Evolutionary conservation across 257 asterid species (phyloP), one percentile per base, ranked within the genome.

Genomic region (Solanum verrucosum): DNA sequence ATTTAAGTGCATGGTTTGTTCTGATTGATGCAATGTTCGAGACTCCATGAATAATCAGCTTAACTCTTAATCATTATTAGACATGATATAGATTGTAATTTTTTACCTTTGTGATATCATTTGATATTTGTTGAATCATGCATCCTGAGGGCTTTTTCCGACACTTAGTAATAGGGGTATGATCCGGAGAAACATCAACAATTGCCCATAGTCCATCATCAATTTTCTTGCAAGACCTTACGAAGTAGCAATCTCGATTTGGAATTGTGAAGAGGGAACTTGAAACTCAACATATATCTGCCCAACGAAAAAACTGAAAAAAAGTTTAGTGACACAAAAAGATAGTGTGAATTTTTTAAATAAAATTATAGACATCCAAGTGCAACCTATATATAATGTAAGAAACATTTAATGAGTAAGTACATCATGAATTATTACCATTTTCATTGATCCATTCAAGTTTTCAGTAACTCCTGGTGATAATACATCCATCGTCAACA

Each of bases 141-240:
- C 96, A 93, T 4, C 96, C 94, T 0, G 96, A 95, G 71, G 98
- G 96, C 86, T 91, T 90, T 85, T 89, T 91, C 10, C 91, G 86
- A 34, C 94, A 95, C 14, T 49, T 84, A 12, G 77, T n/a, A 4
- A 35, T 11, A 0, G 89, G 72, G 20, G 71, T 38, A 0, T 84
- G 29, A 40, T 92, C 96, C 3, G 88, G 31, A 5, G 96, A 93
- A 49, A 95, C 94, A 81, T 95, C 96, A 13, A 94, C 93, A 3
- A 95, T 87, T 0, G 68, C 95, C 95, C 95, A 93, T 4, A 71
- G 86, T 23, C 90, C 90, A 6, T 93, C 93, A 46, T 20, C 44
- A 5, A 86, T 89, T 23, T 65, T 89, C 27, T 87, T 90, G 40
- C 94, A 92, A 12, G 91, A 74, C 59, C 98, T 88, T 5, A 88